A percentile compares a stretch with the other conserved stretches of the same genome.
Evolutionary conservation across 257 asterid species (phyloP).

Genomic region (Eustoma russellianum): DNA sequence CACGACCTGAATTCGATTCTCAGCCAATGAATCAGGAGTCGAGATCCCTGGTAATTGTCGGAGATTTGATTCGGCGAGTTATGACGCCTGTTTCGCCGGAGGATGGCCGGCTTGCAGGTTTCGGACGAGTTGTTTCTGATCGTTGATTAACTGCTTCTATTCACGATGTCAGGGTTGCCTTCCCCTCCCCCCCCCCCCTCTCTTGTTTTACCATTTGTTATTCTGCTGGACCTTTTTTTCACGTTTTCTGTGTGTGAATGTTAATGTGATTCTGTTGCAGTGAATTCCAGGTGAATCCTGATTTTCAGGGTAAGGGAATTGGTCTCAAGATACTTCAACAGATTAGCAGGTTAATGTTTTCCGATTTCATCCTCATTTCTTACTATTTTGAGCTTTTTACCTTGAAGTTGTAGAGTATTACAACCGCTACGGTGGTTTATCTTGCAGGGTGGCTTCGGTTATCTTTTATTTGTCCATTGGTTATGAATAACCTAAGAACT

Average conservation of each 20-base stretch:
- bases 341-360: constrained; percentile 46
- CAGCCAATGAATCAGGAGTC: constrained; percentile 9
- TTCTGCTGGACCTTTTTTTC: background rate
- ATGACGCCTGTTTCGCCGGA: constrained; percentile 60
- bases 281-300: constrained; percentile 67
- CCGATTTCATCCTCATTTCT: background rate
- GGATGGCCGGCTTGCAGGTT: constrained; percentile 68
- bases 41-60: constrained; percentile 33
- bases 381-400: no score
- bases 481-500: no score
- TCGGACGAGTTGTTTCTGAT: constrained; percentile 90
- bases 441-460: no score
- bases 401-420: no score
- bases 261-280: constrained; percentile 16
- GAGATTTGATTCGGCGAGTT: constrained; percentile 46
- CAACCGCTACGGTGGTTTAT: no score
- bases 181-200: no score
- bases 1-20: constrained; percentile 26
- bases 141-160: constrained; percentile 64
- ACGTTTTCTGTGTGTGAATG: background rate
- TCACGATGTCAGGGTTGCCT: constrained; percentile 74
- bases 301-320: constrained; percentile 54
- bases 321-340: constrained; percentile 61
- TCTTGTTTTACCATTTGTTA: background rate
- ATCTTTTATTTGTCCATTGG: no score